Conservation (phyloP, 306 rosid genomes). For the Hippophae gyantsensis region DNA sequence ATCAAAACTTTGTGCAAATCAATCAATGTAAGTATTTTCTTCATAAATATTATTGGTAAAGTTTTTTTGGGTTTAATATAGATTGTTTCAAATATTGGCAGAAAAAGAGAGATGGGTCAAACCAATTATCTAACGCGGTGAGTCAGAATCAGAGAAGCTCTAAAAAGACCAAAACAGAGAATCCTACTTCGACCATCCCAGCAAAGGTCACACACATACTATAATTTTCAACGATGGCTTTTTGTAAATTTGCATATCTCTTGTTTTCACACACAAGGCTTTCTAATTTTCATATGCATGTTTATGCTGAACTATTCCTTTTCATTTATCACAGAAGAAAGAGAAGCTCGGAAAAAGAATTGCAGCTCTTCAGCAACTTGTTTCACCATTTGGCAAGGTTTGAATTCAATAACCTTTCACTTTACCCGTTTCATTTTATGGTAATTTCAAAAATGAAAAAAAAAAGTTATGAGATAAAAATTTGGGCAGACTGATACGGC, state of each 20-base stretch:
- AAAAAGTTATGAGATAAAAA: neutral
- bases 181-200: conserved; percentile 30
- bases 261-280: neutral
- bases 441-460: neutral
- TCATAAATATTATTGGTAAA: neutral
- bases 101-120: conserved; percentile 52
- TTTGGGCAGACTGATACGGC: conserved; percentile 80
- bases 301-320: neutral
- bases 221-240: neutral
- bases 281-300: neutral
- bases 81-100: conserved; percentile 10
- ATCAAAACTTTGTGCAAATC: conserved; percentile 25
- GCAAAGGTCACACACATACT: conserved; percentile 42
- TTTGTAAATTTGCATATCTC: conserved; percentile 14
- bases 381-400: conserved; percentile 96
- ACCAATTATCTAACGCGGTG: conserved; percentile 19
- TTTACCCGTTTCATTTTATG: no score
- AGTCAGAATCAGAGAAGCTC: conserved; percentile 26
- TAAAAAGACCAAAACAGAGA: conserved; percentile 47
- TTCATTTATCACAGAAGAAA: conserved; percentile 38
- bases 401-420: neutral
- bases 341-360: conserved; percentile 83
- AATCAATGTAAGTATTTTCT: conserved; percentile 25
- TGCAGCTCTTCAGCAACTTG: conserved; percentile 73
- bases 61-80: neutral